These are phyloP conservation scores for Talaromyces borbonicus DNA, from an alignment of 495 filamentous ascomycete genomes.

Conservation along the genomic window DNA sequence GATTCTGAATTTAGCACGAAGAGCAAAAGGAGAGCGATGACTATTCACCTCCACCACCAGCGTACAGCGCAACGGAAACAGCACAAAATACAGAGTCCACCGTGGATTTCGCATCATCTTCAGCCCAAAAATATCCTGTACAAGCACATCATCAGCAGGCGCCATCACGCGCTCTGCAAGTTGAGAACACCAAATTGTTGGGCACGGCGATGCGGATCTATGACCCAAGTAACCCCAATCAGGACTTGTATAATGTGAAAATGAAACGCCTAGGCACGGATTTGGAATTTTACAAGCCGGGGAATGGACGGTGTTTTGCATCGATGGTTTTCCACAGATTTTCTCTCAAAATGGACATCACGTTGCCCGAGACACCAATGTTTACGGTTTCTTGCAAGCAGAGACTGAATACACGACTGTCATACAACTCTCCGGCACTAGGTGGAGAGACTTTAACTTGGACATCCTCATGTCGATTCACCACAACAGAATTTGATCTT, in stretches of 20 bases:
- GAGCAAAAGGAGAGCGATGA: neutral
- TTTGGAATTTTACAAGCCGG: neutral
- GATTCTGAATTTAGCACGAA: neutral
- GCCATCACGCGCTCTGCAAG: neutral
- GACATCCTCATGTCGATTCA: neutral
- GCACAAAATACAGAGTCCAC: neutral
- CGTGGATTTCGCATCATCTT: too few species aligned
- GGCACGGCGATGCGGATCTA: neutral
- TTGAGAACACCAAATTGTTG: constrained; percentile 1
- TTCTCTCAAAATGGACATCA: neutral
- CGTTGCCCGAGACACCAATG: neutral
- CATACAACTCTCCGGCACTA: neutral
- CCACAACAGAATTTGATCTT: neutral
- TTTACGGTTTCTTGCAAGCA: neutral
- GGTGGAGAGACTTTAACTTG: neutral
- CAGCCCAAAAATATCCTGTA: neutral
- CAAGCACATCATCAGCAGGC: neutral
- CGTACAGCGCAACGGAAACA: neutral
- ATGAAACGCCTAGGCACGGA: neutral
- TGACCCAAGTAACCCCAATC: neutral
- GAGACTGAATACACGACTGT: neutral
- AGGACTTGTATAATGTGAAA: neutral
- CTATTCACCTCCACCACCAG: neutral
- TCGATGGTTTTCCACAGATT: neutral
- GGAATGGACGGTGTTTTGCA: neutral